Evolutionary conservation across 1,284 basidiomycete genomes (phyloP).

Genomic region (Ustilago crameri): DNA sequence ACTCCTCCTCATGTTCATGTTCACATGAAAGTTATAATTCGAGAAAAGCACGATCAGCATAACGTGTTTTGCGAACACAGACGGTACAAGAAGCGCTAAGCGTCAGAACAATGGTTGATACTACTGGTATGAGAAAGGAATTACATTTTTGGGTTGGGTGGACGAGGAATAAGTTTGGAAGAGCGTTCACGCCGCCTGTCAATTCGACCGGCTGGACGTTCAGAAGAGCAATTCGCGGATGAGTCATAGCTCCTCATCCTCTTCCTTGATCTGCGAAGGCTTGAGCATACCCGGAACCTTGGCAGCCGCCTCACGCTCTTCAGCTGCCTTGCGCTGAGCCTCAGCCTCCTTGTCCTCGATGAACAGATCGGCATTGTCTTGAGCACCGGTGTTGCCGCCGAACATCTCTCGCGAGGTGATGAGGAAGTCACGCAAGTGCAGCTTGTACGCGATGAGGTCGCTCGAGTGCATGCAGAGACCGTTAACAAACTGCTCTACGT

Average conservation of each 20-base stretch:
- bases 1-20: slow-evolving; percentile 78
- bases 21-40: slow-evolving; percentile 22
- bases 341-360: slow-evolving; percentile 96
- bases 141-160: slow-evolving; percentile 24
- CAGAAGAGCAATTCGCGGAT: slow-evolving; percentile 56
- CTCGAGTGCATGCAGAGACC: slow-evolving; percentile 85
- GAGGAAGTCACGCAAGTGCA: slow-evolving; percentile 81
- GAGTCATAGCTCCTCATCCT: slow-evolving; percentile 65
- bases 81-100: not conserved
- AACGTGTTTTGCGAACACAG: too few species aligned
- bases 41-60: too few species aligned
- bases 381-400: slow-evolving; percentile 69
- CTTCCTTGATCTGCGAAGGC: slow-evolving; percentile 71
- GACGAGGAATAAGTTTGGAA: not conserved
- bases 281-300: slow-evolving; percentile 99
- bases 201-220: not conserved
- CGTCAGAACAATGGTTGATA: not conserved
- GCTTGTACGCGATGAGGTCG: slow-evolving; percentile 82
- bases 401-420: slow-evolving; percentile 72
- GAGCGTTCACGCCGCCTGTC: not conserved
- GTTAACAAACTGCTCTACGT: slow-evolving; percentile 72
- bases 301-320: slow-evolving; percentile 87
- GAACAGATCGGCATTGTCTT: slow-evolving; percentile 85
- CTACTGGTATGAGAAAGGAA: slow-evolving; percentile 26
- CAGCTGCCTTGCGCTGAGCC: slow-evolving; percentile 75